Conservation (phyloP, 2,329 filamentous ascomycete species). For the Berkeleyomyces rouxiae region DNA sequence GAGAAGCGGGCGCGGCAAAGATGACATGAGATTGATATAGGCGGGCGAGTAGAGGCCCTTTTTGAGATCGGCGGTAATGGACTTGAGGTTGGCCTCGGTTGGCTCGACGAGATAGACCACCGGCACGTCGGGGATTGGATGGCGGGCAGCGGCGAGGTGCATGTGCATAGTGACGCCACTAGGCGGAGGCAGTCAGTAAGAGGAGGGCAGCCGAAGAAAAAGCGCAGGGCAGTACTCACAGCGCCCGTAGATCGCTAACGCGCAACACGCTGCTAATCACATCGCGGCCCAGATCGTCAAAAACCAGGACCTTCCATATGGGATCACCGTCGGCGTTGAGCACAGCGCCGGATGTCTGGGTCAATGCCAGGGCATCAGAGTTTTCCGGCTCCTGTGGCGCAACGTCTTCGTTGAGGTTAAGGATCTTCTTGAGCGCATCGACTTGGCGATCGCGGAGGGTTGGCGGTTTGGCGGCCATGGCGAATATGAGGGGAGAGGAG, state of each 20-base stretch:
- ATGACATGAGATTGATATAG: conserved; percentile 93
- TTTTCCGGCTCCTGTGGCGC: conserved; percentile 44
- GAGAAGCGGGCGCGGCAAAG: conserved; percentile 72
- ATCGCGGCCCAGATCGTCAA: conserved; percentile 80
- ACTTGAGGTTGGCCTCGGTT: conserved; percentile 59
- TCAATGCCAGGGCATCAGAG: conserved; percentile 31
- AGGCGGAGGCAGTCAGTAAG: not conserved
- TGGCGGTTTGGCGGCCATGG: conserved; percentile 1
- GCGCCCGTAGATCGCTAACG: conserved; percentile 79
- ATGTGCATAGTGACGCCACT: conserved; percentile 85
- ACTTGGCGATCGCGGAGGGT: conserved; percentile 12
- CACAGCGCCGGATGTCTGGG: conserved; percentile 55
- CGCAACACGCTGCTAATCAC: conserved; percentile 92
- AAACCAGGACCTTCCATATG: conserved; percentile 95
- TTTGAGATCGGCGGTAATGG: conserved; percentile 71
- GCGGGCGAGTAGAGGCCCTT: conserved; percentile 81
- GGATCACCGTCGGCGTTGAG: conserved; percentile 77
- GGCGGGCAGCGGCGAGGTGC: conserved; percentile 46
- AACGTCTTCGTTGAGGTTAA: conserved; percentile 76
- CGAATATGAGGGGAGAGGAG: not conserved
- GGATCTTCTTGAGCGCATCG: conserved; percentile 72
- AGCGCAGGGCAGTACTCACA: conserved; percentile 24
- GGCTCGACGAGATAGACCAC: conserved; percentile 95
- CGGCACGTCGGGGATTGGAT: conserved; percentile 89
- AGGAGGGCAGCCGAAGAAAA: not conserved